phyloP scores from a whole-genome alignment of 371 early-diverging fungal genomes.

The Dichotomocladium elegans region DNA sequence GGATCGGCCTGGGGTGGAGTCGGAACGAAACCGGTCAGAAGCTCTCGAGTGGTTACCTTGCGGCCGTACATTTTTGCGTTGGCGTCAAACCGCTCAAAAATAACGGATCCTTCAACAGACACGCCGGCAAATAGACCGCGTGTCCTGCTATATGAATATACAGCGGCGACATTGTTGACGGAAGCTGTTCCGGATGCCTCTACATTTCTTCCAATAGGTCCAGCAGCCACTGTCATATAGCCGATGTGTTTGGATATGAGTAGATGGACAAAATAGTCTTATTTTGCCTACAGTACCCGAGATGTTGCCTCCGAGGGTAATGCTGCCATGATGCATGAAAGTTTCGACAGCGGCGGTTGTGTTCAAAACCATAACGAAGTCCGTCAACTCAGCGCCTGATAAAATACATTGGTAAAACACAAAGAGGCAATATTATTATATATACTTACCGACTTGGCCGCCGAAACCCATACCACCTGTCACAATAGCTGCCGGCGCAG shows the following conservation, averaged over 20 bases:
- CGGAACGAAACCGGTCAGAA: slow-evolving; percentile 72
- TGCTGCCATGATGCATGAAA: slow-evolving; percentile 85
- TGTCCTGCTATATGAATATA: slow-evolving; percentile 88
- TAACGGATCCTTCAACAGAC: slow-evolving; percentile 90
- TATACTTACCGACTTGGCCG: slow-evolving; percentile 12
- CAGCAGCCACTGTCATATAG: slow-evolving; percentile 72
- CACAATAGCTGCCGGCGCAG: slow-evolving; percentile 17
- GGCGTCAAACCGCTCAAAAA: slow-evolving; percentile 88
- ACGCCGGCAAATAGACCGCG: slow-evolving; percentile 93
- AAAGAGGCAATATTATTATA: neutral
- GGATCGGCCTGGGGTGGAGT: slow-evolving; percentile 82
- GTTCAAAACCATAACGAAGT: slow-evolving; percentile 89
- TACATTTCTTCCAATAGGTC: slow-evolving; percentile 88
- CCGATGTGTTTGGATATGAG: neutral
- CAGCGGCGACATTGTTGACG: slow-evolving; percentile 77
- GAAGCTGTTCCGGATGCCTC: slow-evolving; percentile 85
- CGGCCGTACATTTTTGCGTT: slow-evolving; percentile 85
- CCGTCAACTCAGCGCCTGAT: slow-evolving; percentile 90
- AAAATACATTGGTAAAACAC: neutral
- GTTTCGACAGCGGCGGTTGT: slow-evolving; percentile 86
- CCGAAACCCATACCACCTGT: slow-evolving; percentile 19
- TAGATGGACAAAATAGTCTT: neutral
- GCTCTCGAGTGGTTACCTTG: slow-evolving; percentile 71
- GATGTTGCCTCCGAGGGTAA: slow-evolving; percentile 88
- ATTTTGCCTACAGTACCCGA: slow-evolving; percentile 36